Conservation (phyloP, 2,329 filamentous ascomycete genomes). For the Neoscytalidium dimidiatum region DNA sequence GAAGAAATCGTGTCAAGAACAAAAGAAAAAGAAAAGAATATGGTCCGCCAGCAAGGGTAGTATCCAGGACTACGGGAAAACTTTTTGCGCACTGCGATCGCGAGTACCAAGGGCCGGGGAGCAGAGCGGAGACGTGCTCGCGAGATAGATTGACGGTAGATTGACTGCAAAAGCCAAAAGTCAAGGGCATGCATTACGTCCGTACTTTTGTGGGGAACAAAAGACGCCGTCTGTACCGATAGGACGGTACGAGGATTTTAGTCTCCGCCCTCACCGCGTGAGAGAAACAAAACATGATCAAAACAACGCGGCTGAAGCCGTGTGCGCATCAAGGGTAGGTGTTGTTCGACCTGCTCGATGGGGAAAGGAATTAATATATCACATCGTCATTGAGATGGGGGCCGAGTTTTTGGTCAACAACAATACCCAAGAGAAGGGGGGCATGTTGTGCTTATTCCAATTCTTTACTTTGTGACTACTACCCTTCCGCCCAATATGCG, state of each 20-base stretch:
- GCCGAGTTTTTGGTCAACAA: neutral
- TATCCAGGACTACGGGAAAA: neutral
- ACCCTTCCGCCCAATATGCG: neutral
- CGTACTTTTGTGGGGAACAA: neutral
- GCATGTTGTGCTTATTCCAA: neutral
- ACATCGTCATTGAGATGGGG: neutral
- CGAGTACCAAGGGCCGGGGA: neutral
- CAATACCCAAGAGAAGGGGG: neutral
- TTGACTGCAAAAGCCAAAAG: too few relatives aligned
- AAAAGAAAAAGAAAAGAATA: neutral
- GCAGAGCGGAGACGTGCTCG: neutral
- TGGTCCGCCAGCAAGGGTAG: neutral
- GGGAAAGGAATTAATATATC: neutral
- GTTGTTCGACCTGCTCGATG: neutral
- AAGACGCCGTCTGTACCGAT: neutral
- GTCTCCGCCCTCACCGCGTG: neutral
- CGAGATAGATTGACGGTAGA: neutral
- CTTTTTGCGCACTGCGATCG: neutral
- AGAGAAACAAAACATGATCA: neutral
- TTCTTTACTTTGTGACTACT: constrained; percentile 4
- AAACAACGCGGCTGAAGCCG: neutral
- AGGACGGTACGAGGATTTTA: neutral
- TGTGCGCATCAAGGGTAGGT: neutral
- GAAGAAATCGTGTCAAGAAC: neutral
- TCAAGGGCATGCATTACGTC: neutral